Percentiles rank a stretch among this genome's conserved stretches.
phyloP scores from a whole-genome alignment of 2,329 filamentous ascomycete genomes.

The Rasamsonia emersonii region DNA sequence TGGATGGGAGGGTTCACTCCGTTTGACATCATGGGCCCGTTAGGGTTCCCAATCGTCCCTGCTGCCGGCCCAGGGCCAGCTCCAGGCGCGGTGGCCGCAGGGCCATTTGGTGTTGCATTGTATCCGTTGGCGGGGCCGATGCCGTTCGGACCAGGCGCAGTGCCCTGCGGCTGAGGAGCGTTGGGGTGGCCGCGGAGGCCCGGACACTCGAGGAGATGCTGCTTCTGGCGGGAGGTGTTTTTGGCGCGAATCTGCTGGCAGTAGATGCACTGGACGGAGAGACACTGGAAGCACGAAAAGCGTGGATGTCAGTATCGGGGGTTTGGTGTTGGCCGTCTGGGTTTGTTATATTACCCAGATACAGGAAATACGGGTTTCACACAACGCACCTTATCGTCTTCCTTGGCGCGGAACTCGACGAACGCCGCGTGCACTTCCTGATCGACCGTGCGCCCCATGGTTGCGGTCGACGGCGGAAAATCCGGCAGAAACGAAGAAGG shows the following conservation, averaged over 20 bases:
- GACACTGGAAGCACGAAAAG: slow-evolving; percentile 31
- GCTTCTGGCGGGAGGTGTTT: slow-evolving; percentile 45
- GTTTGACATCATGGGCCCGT: slow-evolving; percentile 36
- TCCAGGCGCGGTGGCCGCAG: slow-evolving; percentile 24
- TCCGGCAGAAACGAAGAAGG: slow-evolving; percentile 9
- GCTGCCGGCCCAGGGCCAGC: slow-evolving; percentile 22
- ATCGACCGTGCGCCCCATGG: slow-evolving; percentile 44
- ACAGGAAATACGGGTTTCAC: slow-evolving; percentile 27
- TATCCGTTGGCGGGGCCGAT: slow-evolving; percentile 35
- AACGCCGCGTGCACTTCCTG: slow-evolving; percentile 46
- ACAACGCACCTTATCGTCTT: slow-evolving; percentile 41
- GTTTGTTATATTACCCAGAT: slow-evolving; percentile 32
- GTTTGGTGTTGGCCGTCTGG: slow-evolving; percentile 18
- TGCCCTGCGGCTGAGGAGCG: slow-evolving; percentile 33
- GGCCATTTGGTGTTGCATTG: slow-evolving; percentile 32
- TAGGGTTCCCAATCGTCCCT: slow-evolving; percentile 31
- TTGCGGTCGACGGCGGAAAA: slow-evolving; percentile 17
- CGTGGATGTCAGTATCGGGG: slow-evolving; percentile 27
- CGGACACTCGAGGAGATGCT: slow-evolving; percentile 43
- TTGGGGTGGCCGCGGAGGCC: slow-evolving; percentile 39
- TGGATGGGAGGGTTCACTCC: slow-evolving; percentile 37
- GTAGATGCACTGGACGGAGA: slow-evolving; percentile 46
- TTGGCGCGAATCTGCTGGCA: slow-evolving; percentile 46
- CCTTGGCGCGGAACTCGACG: slow-evolving; percentile 47
- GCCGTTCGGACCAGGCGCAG: slow-evolving; percentile 30